phyloP scores from a whole-genome alignment of 768 basidiomycete genomes.

The Infundibulicybe gibba region DNA sequence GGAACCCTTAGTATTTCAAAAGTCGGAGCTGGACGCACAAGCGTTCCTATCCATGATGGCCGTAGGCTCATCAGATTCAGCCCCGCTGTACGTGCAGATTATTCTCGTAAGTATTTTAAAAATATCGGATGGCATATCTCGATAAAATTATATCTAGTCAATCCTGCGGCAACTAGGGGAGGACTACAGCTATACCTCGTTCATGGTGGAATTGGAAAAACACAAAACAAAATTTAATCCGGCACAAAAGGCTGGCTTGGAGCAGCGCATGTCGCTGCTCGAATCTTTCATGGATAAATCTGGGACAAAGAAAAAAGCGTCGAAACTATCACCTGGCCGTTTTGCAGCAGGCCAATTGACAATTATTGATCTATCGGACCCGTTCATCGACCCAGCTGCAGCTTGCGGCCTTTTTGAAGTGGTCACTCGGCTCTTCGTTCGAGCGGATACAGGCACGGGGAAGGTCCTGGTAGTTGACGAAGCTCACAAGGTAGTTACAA shows the following conservation, averaged over 20 bases:
- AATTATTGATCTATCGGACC: conserved; percentile 69
- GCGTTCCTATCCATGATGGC: conserved; percentile 78
- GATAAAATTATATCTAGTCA: conserved; percentile 27
- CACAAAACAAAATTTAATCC: conserved; percentile 53
- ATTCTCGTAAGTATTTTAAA: conserved; percentile 45
- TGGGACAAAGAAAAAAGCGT: conserved; percentile 1
- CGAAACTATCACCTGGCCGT: conserved; percentile 17
- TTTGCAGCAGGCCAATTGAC: conserved; percentile 60
- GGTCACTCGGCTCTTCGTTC: conserved; percentile 58
- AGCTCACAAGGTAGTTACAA: conserved; percentile 58
- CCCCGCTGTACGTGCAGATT: conserved; percentile 69
- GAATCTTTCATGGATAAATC: conserved; percentile 49
- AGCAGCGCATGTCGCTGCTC: conserved; percentile 62
- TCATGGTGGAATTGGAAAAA: conserved; percentile 40
- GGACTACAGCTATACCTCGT: conserved; percentile 46
- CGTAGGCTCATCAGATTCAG: conserved; percentile 52
- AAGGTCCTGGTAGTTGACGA: conserved; percentile 74
- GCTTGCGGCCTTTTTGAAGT: conserved; percentile 75
- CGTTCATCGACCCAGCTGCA: conserved; percentile 63
- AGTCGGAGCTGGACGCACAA: conserved; percentile 62
- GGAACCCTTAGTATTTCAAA: conserved; percentile 49
- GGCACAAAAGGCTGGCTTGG: conserved; percentile 48
- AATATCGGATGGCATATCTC: background rate
- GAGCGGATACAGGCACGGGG: conserved; percentile 55
- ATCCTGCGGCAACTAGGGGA: conserved; percentile 65